Evolutionary conservation across 2,329 filamentous ascomycete genomes (phyloP).

Genomic region (Colletotrichum acutatum): DNA sequence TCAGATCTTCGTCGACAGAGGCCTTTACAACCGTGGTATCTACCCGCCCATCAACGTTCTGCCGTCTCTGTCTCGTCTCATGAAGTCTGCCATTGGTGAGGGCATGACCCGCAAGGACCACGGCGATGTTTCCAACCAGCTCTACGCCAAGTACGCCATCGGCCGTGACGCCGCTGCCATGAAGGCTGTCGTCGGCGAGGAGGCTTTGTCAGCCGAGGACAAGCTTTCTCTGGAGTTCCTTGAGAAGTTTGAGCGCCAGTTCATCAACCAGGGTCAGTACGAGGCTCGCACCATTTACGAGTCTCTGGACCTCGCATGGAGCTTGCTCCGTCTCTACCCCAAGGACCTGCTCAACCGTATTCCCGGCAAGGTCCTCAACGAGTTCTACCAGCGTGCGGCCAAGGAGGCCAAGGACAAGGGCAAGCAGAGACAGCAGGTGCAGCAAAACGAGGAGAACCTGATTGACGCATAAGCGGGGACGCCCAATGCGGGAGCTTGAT

Average conservation of each 20-base stretch:
- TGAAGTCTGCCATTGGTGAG: constrained; percentile 99
- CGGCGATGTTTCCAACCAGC: constrained; percentile 98
- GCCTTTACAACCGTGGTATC: constrained; percentile 94
- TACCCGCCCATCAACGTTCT: constrained; percentile 99
- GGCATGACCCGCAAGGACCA: constrained; percentile 97
- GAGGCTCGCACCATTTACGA: constrained; percentile 93
- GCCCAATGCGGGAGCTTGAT: constrained; percentile 14
- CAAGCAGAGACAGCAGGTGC: constrained; percentile 61
- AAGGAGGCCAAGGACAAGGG: constrained; percentile 72
- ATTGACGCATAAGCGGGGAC: constrained; percentile 63
- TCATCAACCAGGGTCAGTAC: constrained; percentile 92
- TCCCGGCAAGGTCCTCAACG: constrained; percentile 83
- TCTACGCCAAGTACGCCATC: constrained; percentile 99
- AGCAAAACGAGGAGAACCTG: constrained; percentile 66
- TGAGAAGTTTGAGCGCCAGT: constrained; percentile 97
- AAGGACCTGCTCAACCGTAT: constrained; percentile 98
- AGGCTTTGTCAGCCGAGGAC: constrained; percentile 94
- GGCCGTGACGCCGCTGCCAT: constrained; percentile 97
- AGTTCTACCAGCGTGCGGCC: constrained; percentile 80
- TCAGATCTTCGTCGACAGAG: constrained; percentile 97
- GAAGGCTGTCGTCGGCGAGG: constrained; percentile 99
- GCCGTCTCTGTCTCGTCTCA: constrained; percentile 96
- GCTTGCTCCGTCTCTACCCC: constrained; percentile 94
- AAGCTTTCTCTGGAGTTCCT: constrained; percentile 98
- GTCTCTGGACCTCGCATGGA: constrained; percentile 96